Evolutionary conservation across 331 rosid genomes (phyloP).

Genomic region (Dryas integrifolia): DNA sequence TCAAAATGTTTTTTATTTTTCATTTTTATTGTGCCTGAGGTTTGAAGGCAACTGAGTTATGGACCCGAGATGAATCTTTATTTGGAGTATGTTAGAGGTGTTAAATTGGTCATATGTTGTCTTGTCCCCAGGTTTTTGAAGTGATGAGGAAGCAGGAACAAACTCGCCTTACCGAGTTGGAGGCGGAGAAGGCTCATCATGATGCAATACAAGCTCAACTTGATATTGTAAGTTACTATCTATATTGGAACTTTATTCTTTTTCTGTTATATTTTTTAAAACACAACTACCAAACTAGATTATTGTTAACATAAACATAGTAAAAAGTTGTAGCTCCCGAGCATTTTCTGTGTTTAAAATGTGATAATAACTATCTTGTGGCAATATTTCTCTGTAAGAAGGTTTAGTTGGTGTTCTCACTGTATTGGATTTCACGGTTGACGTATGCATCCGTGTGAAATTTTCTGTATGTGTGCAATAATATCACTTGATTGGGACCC

Average conservation of each 20-base stretch:
- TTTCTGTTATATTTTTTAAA: neutral
- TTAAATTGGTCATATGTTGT: conserved; percentile 21
- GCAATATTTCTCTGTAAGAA: neutral
- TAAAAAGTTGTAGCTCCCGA: neutral
- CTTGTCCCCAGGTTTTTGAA: conserved; percentile 61
- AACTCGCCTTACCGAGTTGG: conserved; percentile 69
- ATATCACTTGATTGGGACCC: neutral
- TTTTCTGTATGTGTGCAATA: neutral
- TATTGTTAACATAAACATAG: no score
- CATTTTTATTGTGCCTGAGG: neutral
- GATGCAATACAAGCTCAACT: conserved; percentile 68
- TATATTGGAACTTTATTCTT: neutral
- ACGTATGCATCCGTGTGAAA: neutral
- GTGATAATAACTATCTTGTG: neutral
- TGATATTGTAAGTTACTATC: conserved; percentile 59
- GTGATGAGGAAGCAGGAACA: conserved; percentile 81
- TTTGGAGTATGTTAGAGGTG: neutral
- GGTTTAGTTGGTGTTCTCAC: no score
- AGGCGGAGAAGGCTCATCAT: conserved; percentile 73
- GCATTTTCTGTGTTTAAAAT: neutral
- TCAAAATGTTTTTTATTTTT: neutral
- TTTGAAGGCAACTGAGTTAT: neutral
- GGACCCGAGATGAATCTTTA: neutral
- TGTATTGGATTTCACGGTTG: neutral
- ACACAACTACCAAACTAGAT: no score